Percentiles rank a stretch among this genome's conserved stretches.
Conservation (phyloP, 257 asterid species). For the Petunia axillaris region DNA sequence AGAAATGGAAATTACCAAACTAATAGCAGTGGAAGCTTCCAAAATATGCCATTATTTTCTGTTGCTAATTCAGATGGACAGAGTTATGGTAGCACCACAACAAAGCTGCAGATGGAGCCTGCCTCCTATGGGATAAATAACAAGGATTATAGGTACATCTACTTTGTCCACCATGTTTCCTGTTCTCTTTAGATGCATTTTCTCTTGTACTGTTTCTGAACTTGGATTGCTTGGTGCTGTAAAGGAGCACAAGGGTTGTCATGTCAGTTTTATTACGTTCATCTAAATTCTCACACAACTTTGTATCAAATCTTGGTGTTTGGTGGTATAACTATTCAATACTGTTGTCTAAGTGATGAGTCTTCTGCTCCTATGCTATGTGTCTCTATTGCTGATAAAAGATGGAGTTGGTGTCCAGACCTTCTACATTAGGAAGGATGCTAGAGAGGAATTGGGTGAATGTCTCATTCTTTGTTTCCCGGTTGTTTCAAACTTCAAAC, state of each 20-base stretch:
- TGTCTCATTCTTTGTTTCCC: not conserved
- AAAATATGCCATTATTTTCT: slow-evolving; percentile 62
- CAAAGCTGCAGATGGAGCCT: slow-evolving; percentile 83
- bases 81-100: slow-evolving; percentile 57
- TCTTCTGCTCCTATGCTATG: slow-evolving; percentile 13
- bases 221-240: not conserved
- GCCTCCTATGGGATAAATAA: slow-evolving; percentile 59
- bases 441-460: not conserved
- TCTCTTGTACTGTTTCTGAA: not conserved
- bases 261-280: not conserved
- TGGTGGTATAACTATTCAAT: not conserved
- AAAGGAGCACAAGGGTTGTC: not conserved
- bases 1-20: slow-evolving; percentile 52
- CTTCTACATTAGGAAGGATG: not conserved
- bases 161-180: not conserved
- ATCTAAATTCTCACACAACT: not conserved
- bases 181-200: not conserved
- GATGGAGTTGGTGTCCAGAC: not conserved
- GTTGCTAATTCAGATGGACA: slow-evolving; percentile 60
- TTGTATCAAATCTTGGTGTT: not conserved
- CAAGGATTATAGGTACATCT: slow-evolving; percentile 73
- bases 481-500: not conserved
- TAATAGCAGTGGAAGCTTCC: slow-evolving; percentile 63
- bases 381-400: not conserved
- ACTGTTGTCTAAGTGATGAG: not conserved